A percentile compares a stretch with the other conserved stretches of the same genome.
phyloP scores from a whole-genome alignment of 2,329 filamentous ascomycete genomes.

The Claviceps quebecensis region DNA sequence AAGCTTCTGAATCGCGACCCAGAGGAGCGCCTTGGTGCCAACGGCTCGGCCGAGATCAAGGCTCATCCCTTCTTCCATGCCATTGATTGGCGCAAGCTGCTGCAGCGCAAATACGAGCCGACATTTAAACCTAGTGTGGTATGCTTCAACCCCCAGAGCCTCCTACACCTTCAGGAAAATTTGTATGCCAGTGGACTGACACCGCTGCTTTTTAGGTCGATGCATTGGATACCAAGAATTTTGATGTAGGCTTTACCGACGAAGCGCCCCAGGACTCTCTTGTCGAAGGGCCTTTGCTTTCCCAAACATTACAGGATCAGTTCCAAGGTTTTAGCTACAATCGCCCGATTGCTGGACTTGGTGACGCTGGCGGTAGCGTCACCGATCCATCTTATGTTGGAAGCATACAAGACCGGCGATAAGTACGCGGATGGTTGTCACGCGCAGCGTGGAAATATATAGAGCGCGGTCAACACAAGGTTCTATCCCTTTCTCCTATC shows the following conservation, averaged over 20 bases:
- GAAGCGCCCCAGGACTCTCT: constrained; percentile 86
- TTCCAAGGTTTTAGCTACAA: constrained; percentile 97
- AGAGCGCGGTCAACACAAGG: not conserved
- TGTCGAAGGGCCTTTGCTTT: constrained; percentile 80
- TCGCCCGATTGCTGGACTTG: constrained; percentile 80
- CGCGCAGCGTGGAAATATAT: not conserved
- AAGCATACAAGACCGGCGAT: constrained; percentile 39
- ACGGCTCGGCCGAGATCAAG: constrained; percentile 94
- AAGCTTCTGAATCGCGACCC: constrained; percentile 88
- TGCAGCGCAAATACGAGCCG: constrained; percentile 96
- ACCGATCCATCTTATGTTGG: constrained; percentile 66
- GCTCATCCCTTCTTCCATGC: constrained; percentile 97
- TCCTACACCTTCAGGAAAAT: not conserved
- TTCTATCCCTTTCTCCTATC: not conserved
- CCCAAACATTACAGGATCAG: constrained; percentile 91
- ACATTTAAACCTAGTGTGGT: constrained; percentile 95
- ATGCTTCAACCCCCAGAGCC: constrained; percentile 30
- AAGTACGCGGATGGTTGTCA: constrained; percentile 5
- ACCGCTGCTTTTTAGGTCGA: constrained; percentile 42
- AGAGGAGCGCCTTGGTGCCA: constrained; percentile 75
- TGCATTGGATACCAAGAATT: constrained; percentile 83
- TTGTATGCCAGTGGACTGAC: not conserved
- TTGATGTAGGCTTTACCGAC: constrained; percentile 80
- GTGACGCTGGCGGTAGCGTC: constrained; percentile 86
- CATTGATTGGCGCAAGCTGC: constrained; percentile 94